A percentile compares a stretch with the other conserved stretches of the same genome.
phyloP scores from a whole-genome alignment of 2,329 filamentous ascomycete genomes.

The Canariomyces notabilis region DNA sequence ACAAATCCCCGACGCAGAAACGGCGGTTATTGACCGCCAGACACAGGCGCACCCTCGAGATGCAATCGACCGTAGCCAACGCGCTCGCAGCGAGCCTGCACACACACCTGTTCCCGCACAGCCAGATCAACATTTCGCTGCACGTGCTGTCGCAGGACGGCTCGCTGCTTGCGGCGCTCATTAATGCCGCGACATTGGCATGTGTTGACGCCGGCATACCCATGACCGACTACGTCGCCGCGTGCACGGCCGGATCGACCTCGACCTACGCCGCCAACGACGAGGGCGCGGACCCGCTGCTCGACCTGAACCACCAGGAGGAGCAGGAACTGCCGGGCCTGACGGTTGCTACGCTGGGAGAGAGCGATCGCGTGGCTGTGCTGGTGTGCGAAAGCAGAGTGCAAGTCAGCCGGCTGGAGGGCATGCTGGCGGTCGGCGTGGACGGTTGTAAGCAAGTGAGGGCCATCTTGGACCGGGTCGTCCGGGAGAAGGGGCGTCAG shows the following conservation, averaged over 20 bases:
- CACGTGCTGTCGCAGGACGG: slow-evolving; percentile 89
- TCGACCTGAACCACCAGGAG: slow-evolving; percentile 75
- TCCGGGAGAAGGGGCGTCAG: slow-evolving; percentile 63
- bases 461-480: slow-evolving; percentile 72
- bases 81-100: slow-evolving; percentile 75
- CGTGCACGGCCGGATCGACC: slow-evolving; percentile 80
- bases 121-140: slow-evolving; percentile 74
- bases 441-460: slow-evolving; percentile 87
- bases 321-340: slow-evolving; percentile 85
- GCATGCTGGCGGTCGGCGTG: slow-evolving; percentile 86
- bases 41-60: slow-evolving; percentile 70
- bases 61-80: slow-evolving; percentile 71
- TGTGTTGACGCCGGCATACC: slow-evolving; percentile 92
- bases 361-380: slow-evolving; percentile 69
- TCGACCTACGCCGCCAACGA: slow-evolving; percentile 60
- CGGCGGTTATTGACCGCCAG: too few relatives aligned
- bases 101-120: slow-evolving; percentile 84
- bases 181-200: slow-evolving; percentile 88
- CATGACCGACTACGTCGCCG: slow-evolving; percentile 86
- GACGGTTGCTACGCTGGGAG: slow-evolving; percentile 76
- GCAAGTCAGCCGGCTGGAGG: slow-evolving; percentile 76
- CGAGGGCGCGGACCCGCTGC: slow-evolving; percentile 67
- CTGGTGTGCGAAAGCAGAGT: slow-evolving; percentile 83
- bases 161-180: slow-evolving; percentile 77
- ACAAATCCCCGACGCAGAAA: background rate